Evolutionary conservation across 345 rosid genomes (phyloP).

Genomic region (Nasturtium officinale): DNA sequence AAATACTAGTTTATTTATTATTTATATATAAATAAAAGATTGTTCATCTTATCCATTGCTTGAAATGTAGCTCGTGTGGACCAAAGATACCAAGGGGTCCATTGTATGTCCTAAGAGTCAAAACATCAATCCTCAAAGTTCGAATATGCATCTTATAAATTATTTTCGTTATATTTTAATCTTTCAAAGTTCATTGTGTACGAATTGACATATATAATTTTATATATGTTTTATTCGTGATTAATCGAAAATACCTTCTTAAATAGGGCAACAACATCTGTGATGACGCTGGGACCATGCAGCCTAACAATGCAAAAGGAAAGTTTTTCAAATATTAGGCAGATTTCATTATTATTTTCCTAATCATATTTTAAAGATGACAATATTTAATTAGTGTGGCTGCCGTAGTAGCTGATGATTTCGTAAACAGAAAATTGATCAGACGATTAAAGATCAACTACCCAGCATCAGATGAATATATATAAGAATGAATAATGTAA

Average conservation of each 20-base stretch:
- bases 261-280: too few relatives aligned
- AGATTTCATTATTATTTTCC: neutral
- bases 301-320: too few relatives aligned
- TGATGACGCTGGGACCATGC: too few relatives aligned
- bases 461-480: neutral
- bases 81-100: slow-evolving; percentile 33
- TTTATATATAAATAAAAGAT: neutral
- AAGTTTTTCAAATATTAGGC: neutral
- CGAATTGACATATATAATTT: neutral
- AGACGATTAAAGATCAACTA: neutral
- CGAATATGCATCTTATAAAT: slow-evolving; percentile 24
- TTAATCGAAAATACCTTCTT: too few relatives aligned
- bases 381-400: slow-evolving; percentile 1
- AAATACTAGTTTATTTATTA: neutral
- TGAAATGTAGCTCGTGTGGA: slow-evolving; percentile 36
- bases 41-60: slow-evolving; percentile 33
- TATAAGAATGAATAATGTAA: neutral
- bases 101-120: slow-evolving; percentile 30
- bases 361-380: neutral
- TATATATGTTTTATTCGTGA: too few relatives aligned
- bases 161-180: neutral
- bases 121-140: slow-evolving; percentile 35
- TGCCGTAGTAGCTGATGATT: neutral
- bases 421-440: neutral
- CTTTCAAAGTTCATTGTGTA: slow-evolving; percentile 13